Conservation (phyloP, 805 yeast species). For the Pichia ethanolica region DNA sequence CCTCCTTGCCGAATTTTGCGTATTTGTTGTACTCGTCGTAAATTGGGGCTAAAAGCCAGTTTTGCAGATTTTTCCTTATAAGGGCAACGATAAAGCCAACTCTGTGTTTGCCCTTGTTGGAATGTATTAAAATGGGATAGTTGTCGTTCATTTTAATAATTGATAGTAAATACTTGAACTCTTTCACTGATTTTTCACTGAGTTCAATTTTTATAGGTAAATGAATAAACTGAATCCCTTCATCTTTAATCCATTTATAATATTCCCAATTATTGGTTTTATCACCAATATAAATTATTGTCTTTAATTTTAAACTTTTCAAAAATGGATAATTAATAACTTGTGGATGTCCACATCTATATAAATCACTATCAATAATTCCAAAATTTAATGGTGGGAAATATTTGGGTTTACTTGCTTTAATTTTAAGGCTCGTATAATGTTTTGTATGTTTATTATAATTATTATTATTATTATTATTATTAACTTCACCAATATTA, state of each 20-base stretch:
- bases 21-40: constrained; percentile 91
- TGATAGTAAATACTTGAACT: constrained; percentile 35
- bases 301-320: constrained; percentile 57
- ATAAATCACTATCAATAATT: constrained; percentile 78
- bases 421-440: constrained; percentile 28
- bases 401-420: constrained; percentile 29
- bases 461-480: too few relatives aligned
- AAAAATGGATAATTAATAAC: constrained; percentile 78
- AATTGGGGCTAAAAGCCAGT: constrained; percentile 89
- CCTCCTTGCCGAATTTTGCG: constrained; percentile 66
- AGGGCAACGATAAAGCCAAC: constrained; percentile 92
- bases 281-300: constrained; percentile 81
- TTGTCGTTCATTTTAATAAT: constrained; percentile 33
- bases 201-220: constrained; percentile 34
- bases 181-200: constrained; percentile 31
- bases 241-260: constrained; percentile 52
- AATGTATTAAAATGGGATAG: constrained; percentile 84
- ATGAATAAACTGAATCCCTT: constrained; percentile 41
- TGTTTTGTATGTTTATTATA: neutral
- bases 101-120: constrained; percentile 96
- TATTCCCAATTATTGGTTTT: constrained; percentile 60
- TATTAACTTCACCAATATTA: too few relatives aligned
- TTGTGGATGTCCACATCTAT: constrained; percentile 92
- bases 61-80: constrained; percentile 77
- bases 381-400: constrained; percentile 93